Conservation (phyloP, 1,284 basidiomycete species). For the Testicularia cyperi region DNA sequence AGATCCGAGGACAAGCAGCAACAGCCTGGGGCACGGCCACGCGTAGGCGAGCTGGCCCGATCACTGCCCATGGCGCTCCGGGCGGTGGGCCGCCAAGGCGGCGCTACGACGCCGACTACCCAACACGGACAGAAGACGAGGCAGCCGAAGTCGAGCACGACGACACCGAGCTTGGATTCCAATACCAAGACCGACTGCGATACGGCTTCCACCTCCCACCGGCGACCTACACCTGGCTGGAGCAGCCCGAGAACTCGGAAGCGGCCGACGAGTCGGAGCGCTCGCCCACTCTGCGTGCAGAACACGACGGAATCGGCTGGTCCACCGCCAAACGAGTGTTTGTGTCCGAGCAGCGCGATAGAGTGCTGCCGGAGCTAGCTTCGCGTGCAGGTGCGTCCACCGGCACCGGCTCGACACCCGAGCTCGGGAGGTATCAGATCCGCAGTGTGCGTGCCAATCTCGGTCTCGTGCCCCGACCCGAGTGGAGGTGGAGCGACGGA, state of each 20-base stretch:
- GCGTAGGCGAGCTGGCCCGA: too few species aligned
- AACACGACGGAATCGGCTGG: conserved; percentile 28
- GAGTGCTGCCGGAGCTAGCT: conserved; percentile 12
- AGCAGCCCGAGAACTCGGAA: conserved; percentile 2
- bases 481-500: conserved; percentile 13
- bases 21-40: conserved; percentile 17
- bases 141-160: conserved; percentile 22
- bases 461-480: conserved; percentile 11
- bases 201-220: conserved; percentile 25
- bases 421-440: conserved; percentile 17
- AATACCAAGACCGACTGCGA: conserved; percentile 16
- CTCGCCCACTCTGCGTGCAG: conserved; percentile 6
- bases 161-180: conserved; percentile 8
- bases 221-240: conserved; percentile 15
- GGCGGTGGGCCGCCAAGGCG: background rate
- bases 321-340: conserved; percentile 24
- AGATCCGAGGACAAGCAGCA: conserved; percentile 24
- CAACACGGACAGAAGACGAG: conserved; percentile 16
- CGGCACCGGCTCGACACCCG: too few species aligned
- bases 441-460: conserved; percentile 11
- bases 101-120: conserved; percentile 1
- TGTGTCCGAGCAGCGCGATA: conserved; percentile 17
- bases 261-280: background rate
- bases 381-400: conserved; percentile 2
- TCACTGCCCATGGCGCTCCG: background rate